These are phyloP conservation scores for Monosporascus ibericus DNA, from an alignment of 2,329 filamentous ascomycete genomes.

Conservation along the genomic window DNA sequence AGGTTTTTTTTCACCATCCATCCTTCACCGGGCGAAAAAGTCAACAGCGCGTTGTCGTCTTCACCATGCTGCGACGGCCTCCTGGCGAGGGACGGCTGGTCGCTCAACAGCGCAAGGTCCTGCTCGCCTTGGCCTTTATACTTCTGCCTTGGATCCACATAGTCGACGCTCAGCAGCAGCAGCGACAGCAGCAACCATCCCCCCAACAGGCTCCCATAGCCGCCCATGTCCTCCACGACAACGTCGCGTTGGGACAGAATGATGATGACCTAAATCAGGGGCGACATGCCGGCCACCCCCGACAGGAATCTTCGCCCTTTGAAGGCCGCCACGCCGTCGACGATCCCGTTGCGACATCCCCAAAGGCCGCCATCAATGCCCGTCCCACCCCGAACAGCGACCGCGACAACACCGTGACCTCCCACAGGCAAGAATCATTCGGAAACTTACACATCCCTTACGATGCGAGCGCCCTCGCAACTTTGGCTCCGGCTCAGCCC, in stretches of 20 bases:
- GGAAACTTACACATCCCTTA: conserved; percentile 30
- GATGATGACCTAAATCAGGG: conserved; percentile 9
- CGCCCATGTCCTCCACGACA: conserved; percentile 16
- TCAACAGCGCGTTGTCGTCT: conserved; percentile 16
- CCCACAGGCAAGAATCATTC: conserved; percentile 11
- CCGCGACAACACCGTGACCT: conserved; percentile 14
- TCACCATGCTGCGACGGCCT: conserved; percentile 53
- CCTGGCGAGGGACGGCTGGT: conserved; percentile 45
- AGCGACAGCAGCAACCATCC: conserved; percentile 26
- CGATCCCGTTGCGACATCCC: conserved; percentile 20
- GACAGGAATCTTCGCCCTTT: conserved; percentile 14
- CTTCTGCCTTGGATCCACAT: conserved; percentile 40
- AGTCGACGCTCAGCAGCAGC: conserved; percentile 55
- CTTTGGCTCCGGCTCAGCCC: conserved; percentile 93
- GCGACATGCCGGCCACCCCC: conserved; percentile 10
- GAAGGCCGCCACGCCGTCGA: conserved; percentile 12
- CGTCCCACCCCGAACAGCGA: conserved; percentile 9
- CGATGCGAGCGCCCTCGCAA: conserved; percentile 93
- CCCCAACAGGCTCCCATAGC: conserved; percentile 18
- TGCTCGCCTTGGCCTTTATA: conserved; percentile 44
- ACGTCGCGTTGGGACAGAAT: conserved; percentile 12
- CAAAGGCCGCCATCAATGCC: conserved; percentile 11
- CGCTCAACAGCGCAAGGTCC: conserved; percentile 29
- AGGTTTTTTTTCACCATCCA: neutral
- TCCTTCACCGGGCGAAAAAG: neutral